Base-by-base conservation (phyloP, 1,139 yeast genomes). In the Suhomyces anneliseae region DNA sequence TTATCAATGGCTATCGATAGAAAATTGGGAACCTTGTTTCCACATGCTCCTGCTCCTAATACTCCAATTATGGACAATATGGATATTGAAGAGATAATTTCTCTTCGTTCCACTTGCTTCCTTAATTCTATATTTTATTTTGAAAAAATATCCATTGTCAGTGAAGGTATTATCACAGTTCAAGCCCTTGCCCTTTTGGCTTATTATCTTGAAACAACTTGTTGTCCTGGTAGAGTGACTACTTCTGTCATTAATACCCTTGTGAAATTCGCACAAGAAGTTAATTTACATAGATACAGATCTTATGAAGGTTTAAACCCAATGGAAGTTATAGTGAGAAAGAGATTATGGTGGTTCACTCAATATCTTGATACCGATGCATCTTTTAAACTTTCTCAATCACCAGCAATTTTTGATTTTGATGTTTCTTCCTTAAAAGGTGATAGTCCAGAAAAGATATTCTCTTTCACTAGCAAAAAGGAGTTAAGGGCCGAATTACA, bases 211-310 rank as follows among this genome's bases (percentile, higher is more conserved):
- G 83, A 80, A 42, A 62, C 69, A 1, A 67, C 71, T 40, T 64
- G 76, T 56, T 62, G 76, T 8, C 61, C 70, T 6, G 71, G 80
- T 10, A 76, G 76, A 36, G 64, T 69, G 29, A 70, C 76, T 32
- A 76, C 72, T 55, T 66, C 74, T 32, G 56, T 83, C 9, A 59
- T 74, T 0, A 66, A 84, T 0, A 71, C 78, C 7, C 83, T 85
- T 1, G 74, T 81, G 4, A 68, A 88, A 46, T 76, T 72, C 53
- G 87, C 88, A 0, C 83, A 78, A 53, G 85, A 81, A 41, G 62
- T 85, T 47, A 93, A 95, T 0, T 65, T 87, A 19, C 87, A 87
- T 57, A 65, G 89, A 34, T 65, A 64, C 14, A 88, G 84, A 51
- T 63, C 78, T 3, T 74, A 74, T 44, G 53, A 55, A 6, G 72